Conservation (phyloP, 306 rosid species). For the Acmispon strigosus region DNA sequence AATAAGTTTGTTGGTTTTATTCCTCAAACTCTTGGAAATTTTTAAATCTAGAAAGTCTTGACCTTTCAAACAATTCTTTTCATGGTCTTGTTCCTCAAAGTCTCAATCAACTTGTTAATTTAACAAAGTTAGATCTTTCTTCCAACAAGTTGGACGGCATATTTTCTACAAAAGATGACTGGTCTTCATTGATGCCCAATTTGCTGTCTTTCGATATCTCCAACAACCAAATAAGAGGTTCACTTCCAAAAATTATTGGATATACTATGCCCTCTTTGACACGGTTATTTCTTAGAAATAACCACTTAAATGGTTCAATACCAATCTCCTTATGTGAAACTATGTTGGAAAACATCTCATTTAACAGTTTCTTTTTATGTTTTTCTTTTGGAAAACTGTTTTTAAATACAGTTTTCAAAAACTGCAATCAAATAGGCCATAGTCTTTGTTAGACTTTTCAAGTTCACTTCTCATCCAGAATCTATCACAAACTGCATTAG, state of each 20-base stretch:
- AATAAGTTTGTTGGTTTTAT: neutral
- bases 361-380: too few species aligned
- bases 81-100: neutral
- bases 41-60: neutral
- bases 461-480: too few species aligned
- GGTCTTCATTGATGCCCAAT: neutral
- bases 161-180: neutral
- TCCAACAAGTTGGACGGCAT: neutral
- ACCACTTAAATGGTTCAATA: conserved; percentile 15
- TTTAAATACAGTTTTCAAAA: too few species aligned
- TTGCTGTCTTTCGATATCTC: neutral
- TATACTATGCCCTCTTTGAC: neutral
- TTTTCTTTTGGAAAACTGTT: too few species aligned
- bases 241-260: neutral
- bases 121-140: neutral
- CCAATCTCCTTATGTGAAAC: conserved; percentile 4
- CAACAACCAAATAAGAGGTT: neutral
- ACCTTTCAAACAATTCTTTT: too few species aligned
- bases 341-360: accelerated
- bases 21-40: neutral
- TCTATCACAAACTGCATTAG: too few species aligned
- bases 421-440: too few species aligned
- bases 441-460: too few species aligned
- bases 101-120: neutral
- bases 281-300: neutral